phyloP scores from a whole-genome alignment of 73 alveolate species.

The Paramecium primaurelia region DNA sequence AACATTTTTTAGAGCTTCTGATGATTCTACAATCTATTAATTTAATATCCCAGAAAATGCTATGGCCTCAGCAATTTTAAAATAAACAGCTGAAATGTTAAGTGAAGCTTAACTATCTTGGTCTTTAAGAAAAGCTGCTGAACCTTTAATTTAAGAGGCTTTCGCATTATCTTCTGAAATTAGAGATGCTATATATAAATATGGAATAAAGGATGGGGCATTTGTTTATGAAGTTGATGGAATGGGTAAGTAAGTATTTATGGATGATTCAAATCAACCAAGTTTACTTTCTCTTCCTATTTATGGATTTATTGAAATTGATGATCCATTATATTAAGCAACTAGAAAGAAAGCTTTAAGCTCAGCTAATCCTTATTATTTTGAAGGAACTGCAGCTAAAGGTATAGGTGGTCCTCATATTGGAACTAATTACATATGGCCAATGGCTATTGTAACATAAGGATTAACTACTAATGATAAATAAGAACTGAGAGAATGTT shows the following conservation, averaged over 20 bases:
- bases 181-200: constrained; percentile 66
- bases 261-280: constrained; percentile 92
- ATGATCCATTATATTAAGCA: constrained; percentile 71
- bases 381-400: constrained; percentile 72
- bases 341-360: constrained; percentile 79
- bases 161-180: constrained; percentile 57
- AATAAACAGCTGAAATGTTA: constrained; percentile 67
- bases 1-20: constrained; percentile 83
- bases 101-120: constrained; percentile 28
- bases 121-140: constrained; percentile 10
- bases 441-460: constrained; percentile 79
- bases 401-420: constrained; percentile 86
- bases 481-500: constrained; percentile 72
- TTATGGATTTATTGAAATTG: constrained; percentile 68
- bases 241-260: constrained; percentile 69
- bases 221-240: constrained; percentile 85
- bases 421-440: constrained; percentile 81
- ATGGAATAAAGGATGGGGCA: constrained; percentile 70
- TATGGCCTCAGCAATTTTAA: constrained; percentile 73
- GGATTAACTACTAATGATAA: constrained; percentile 76
- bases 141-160: constrained; percentile 48
- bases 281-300: constrained; percentile 75
- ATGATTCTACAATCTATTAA: constrained; percentile 75
- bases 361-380: constrained; percentile 74
- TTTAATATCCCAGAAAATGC: constrained; percentile 86